Base-by-base conservation (phyloP, 2,329 filamentous ascomycete genomes). In the Niveomyces coronatus region DNA sequence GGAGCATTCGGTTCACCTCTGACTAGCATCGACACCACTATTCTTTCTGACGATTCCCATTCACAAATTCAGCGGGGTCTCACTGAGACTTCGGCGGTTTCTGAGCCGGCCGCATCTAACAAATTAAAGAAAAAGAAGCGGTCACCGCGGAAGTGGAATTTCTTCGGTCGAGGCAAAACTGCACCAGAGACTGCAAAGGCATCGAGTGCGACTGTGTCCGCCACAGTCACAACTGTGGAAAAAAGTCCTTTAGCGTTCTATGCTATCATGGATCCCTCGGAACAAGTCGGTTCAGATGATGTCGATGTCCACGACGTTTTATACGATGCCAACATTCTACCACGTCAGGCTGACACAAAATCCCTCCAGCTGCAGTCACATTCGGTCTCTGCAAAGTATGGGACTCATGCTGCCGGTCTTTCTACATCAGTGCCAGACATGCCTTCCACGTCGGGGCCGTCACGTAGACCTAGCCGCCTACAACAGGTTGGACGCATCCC, bases 401-500 rank as follows among this genome's bases (percentile, higher is more conserved):
- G 28, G 22, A 16, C 22, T n/a, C n/a, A n/a, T n/a, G n/a, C n/a
- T 38, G n/a, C 33, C 28, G 29, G 27, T 15, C 11, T 18, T 11
- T 35, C 41, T 14, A 14, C 19, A 13, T 18, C 19, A 18, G 34
- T 30, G 42, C 14, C 24, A 35, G 43, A 18, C 6, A 16, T 23
- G 9, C 20, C 22, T 9, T 22, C 6, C 14, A 4, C 16, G 3
- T 6, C 22, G 9, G 14, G 14, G 8, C 30, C 37, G 22, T 8
- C 13, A 4, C 47, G 44, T 9, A 47, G 52, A 19, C 56, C 53
- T 6, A 84, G 76, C 52, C 73, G 87, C 40, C 64, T 94, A 14
- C 76, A 79, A 19, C 85, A 89, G 48, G 79, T 94, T 32, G 88
- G 87, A 8, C 76, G 88, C 13, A 94, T 94, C 36, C 88, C 88